Percentiles rank a stretch among this genome's conserved stretches.
Conservation (phyloP, 108 stramenopile genomes). For the Nitzschia sp. region DNA sequence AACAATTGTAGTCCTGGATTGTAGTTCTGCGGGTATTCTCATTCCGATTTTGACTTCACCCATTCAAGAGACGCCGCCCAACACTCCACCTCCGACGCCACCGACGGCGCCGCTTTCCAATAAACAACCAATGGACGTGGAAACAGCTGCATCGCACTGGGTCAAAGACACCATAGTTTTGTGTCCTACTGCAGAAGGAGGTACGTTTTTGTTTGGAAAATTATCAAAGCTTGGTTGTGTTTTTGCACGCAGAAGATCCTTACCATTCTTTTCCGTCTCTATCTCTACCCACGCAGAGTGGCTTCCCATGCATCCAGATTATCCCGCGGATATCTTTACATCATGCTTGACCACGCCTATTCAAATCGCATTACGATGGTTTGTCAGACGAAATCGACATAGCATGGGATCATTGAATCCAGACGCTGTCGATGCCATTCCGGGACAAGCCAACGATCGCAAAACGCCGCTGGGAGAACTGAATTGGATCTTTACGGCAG, state of each 20-base stretch:
- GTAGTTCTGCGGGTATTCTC: slow-evolving; percentile 89
- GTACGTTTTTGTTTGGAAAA: background rate
- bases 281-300: slow-evolving; percentile 75
- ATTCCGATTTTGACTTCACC: slow-evolving; percentile 82
- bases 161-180: slow-evolving; percentile 94
- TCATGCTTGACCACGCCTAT: slow-evolving; percentile 98
- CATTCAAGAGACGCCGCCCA: slow-evolving; percentile 37
- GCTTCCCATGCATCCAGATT: slow-evolving; percentile 93
- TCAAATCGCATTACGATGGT: slow-evolving; percentile 95
- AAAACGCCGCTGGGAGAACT: slow-evolving; percentile 94
- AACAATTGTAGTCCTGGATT: slow-evolving; percentile 92
- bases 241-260: no score
- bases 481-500: slow-evolving; percentile 99
- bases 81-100: slow-evolving; percentile 34
- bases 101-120: background rate
- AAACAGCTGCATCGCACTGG: slow-evolving; percentile 40
- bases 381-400: slow-evolving; percentile 78
- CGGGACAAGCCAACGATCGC: slow-evolving; percentile 89
- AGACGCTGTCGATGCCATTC: slow-evolving; percentile 88
- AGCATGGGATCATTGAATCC: slow-evolving; percentile 56
- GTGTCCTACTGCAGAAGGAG: slow-evolving; percentile 85
- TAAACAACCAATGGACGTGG: slow-evolving; percentile 22
- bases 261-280: no score
- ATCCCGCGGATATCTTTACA: slow-evolving; percentile 98
- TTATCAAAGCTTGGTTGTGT: background rate